Percentiles rank a stretch among this genome's conserved stretches.
Conservation (phyloP, 2,329 filamentous ascomycete genomes). For the Nectriaceae sp. region DNA sequence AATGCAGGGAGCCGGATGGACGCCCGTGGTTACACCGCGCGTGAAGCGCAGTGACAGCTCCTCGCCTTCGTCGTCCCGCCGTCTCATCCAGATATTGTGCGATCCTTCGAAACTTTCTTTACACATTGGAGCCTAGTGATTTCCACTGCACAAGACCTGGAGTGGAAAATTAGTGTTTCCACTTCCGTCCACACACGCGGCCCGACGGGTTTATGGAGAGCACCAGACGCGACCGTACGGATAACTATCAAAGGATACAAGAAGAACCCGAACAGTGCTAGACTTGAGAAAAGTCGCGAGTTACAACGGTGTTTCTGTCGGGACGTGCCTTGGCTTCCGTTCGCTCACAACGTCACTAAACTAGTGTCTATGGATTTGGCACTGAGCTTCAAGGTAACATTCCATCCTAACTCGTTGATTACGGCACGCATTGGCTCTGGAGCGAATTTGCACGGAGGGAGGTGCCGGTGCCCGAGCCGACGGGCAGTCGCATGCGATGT, state of each 20-base stretch:
- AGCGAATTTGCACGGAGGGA: slow-evolving; percentile 9
- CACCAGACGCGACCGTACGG: slow-evolving; percentile 17
- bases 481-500: slow-evolving; percentile 22
- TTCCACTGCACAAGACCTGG: slow-evolving; percentile 8
- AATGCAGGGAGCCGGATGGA: slow-evolving; percentile 30
- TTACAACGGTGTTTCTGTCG: slow-evolving; percentile 21
- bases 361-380: slow-evolving; percentile 1
- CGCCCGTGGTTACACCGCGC: slow-evolving; percentile 21
- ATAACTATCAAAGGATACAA: slow-evolving; percentile 8
- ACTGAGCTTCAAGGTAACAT: slow-evolving; percentile 2
- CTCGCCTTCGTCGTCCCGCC: slow-evolving; percentile 27
- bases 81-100: slow-evolving; percentile 30
- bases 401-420: slow-evolving; percentile 1
- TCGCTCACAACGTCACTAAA: slow-evolving; percentile 9
- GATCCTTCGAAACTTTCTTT: slow-evolving; percentile 32
- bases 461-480: slow-evolving; percentile 18
- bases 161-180: slow-evolving; percentile 16
- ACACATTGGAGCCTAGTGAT: slow-evolving; percentile 12
- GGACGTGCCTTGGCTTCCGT: slow-evolving; percentile 7
- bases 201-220: slow-evolving; percentile 20
- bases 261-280: slow-evolving; percentile 13
- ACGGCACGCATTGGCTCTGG: slow-evolving; percentile 1
- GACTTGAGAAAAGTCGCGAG: slow-evolving; percentile 5
- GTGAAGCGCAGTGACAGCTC: slow-evolving; percentile 25
- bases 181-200: slow-evolving; percentile 22